phyloP scores from a whole-genome alignment of 2,329 filamentous ascomycete species.

The Trichoderma hamatum region DNA sequence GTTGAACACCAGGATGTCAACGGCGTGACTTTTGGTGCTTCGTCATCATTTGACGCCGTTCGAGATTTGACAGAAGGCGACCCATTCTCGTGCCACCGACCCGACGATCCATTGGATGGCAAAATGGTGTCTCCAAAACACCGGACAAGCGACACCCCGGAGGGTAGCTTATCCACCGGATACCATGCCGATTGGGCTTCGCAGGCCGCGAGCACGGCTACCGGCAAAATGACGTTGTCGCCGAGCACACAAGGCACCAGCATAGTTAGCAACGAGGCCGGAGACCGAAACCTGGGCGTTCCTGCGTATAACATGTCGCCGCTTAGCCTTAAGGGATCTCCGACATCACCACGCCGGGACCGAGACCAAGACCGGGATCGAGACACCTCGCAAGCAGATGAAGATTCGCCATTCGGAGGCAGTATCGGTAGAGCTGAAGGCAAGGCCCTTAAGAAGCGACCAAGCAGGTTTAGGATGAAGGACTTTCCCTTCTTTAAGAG shows the following conservation, averaged over 20 bases:
- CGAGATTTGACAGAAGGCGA: conserved; percentile 55
- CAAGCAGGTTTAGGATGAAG: conserved; percentile 66
- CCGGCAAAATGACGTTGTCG: conserved; percentile 65
- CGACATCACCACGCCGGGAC: conserved; percentile 35
- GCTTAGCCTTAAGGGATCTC: conserved; percentile 40
- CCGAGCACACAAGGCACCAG: conserved; percentile 68
- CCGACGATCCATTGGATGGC: conserved; percentile 40
- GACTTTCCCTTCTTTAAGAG: conserved; percentile 60
- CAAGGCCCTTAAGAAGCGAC: conserved; percentile 61
- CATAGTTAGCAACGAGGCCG: conserved; percentile 63
- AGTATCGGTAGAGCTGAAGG: conserved; percentile 52
- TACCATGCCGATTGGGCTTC: conserved; percentile 63
- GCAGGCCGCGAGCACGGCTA: conserved; percentile 65
- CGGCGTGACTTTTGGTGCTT: conserved; percentile 49
- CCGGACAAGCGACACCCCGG: conserved; percentile 64
- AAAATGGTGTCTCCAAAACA: conserved; percentile 53
- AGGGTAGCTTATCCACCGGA: conserved; percentile 59
- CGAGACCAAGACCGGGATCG: conserved; percentile 3
- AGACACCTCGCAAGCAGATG: conserved; percentile 32
- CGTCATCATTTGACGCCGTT: conserved; percentile 50
- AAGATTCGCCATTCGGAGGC: conserved; percentile 44
- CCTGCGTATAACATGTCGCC: conserved; percentile 46
- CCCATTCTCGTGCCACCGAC: conserved; percentile 47
- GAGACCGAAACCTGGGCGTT: conserved; percentile 53
- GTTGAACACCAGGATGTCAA: conserved; percentile 48